A percentile compares a stretch with the other conserved stretches of the same genome.
Conservation (phyloP, 805 yeast species). For the Priceomyces haplophilus region DNA sequence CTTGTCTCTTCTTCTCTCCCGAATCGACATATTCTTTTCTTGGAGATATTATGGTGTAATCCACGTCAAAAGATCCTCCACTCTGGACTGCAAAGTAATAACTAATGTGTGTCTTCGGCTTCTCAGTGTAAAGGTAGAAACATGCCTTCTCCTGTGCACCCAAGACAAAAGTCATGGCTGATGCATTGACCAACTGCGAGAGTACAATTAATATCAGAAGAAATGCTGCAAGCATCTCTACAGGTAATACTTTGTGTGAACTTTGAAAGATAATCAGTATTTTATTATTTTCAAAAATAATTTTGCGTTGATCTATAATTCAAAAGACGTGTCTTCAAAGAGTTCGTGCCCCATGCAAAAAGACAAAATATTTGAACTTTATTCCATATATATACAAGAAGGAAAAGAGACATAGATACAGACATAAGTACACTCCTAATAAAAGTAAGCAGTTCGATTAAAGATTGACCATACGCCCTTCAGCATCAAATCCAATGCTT, state of each 20-base stretch:
- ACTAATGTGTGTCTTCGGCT: constrained; percentile 57
- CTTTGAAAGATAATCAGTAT: background rate
- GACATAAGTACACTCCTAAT: background rate
- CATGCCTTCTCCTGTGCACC: constrained; percentile 76
- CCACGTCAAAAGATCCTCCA: constrained; percentile 79
- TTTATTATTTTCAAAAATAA: background rate
- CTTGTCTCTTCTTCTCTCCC: constrained; percentile 68
- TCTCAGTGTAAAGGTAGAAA: constrained; percentile 64
- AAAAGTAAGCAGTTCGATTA: background rate
- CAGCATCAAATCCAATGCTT: constrained; percentile 63
- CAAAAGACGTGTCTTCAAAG: background rate
- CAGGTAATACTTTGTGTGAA: background rate
- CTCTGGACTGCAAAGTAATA: constrained; percentile 82
- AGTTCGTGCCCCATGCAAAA: background rate
- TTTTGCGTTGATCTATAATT: background rate
- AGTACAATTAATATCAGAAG: constrained; percentile 19
- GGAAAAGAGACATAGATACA: background rate
- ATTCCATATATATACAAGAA: background rate
- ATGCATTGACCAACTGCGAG: constrained; percentile 33
- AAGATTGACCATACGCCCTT: constrained; percentile 51
- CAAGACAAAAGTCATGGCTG: constrained; percentile 70
- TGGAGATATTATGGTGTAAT: constrained; percentile 63
- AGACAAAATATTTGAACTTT: background rate
- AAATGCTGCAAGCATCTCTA: constrained; percentile 12
- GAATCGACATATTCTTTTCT: constrained; percentile 48